These are phyloP conservation scores for Cutaneotrichosporon arboriforme DNA, from an alignment of 1,284 basidiomycete genomes.

Conservation along the genomic window DNA sequence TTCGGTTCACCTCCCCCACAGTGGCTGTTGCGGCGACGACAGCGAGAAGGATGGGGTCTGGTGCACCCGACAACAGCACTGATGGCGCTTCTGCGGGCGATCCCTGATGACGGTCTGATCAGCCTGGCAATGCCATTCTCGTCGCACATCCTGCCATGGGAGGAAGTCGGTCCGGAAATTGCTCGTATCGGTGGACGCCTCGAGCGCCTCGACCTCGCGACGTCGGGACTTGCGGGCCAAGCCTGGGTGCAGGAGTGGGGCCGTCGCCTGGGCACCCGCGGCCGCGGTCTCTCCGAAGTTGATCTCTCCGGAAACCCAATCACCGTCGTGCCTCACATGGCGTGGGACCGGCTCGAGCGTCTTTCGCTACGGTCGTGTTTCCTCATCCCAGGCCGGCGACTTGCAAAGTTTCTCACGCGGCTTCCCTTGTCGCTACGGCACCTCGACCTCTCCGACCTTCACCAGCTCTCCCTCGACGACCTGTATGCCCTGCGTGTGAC, in stretches of 20 bases:
- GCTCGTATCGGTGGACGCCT: constrained; percentile 19
- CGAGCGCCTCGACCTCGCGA: constrained; percentile 28
- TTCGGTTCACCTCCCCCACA: constrained; percentile 12
- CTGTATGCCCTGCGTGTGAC: constrained; percentile 24
- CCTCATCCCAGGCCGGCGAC: constrained; percentile 6
- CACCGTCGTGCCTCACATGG: constrained; percentile 12
- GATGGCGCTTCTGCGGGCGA: constrained; percentile 12
- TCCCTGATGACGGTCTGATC: constrained; percentile 22
- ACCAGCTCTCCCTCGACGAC: constrained; percentile 22
- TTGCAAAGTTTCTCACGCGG: constrained; percentile 21
- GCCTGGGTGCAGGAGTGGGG: constrained; percentile 8
- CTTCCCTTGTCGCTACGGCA: constrained; percentile 20
- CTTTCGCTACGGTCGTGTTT: constrained; percentile 27
- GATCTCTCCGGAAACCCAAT: constrained; percentile 32
- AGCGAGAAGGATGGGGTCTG: not conserved
- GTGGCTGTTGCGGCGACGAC: not conserved
- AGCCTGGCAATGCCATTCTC: constrained; percentile 29
- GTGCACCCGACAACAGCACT: constrained; percentile 2
- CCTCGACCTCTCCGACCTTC: constrained; percentile 29
- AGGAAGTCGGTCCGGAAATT: constrained; percentile 19
- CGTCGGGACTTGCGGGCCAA: constrained; percentile 14
- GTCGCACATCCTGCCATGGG: constrained; percentile 17
- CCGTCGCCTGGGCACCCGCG: constrained; percentile 7
- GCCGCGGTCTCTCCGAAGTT: constrained; percentile 19
- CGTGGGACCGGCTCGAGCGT: constrained; percentile 11